These are phyloP conservation scores for Cercospora sp. DNA, from an alignment of 2,329 filamentous ascomycete genomes.

Conservation along the genomic window DNA sequence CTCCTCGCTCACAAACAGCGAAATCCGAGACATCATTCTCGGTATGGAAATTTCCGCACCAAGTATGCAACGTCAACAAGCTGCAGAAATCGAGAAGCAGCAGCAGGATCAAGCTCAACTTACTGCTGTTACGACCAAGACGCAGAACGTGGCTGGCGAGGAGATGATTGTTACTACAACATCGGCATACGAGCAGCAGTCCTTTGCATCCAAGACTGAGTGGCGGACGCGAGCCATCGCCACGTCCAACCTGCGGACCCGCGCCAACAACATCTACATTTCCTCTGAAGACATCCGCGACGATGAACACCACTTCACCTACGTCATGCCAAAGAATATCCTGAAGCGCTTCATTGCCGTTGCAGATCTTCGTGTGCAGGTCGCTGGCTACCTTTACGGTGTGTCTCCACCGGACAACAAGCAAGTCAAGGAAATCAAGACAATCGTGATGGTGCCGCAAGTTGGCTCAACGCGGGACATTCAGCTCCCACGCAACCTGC, in stretches of 20 bases:
- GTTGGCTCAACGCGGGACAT: constrained; percentile 91
- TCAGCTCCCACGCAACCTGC: constrained; percentile 84
- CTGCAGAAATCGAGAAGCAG: constrained; percentile 98
- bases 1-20: constrained; percentile 90
- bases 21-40: constrained; percentile 96
- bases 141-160: constrained; percentile 93
- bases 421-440: constrained; percentile 94
- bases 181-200: constrained; percentile 95
- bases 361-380: constrained; percentile 91
- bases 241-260: constrained; percentile 88
- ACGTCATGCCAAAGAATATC: constrained; percentile 99
- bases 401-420: constrained; percentile 90
- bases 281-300: constrained; percentile 91
- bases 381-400: constrained; percentile 94
- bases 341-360: constrained; percentile 98
- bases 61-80: constrained; percentile 96
- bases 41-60: constrained; percentile 99
- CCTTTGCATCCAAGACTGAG: constrained; percentile 97
- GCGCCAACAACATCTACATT: constrained; percentile 98
- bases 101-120: constrained; percentile 95
- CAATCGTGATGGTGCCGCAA: constrained; percentile 96
- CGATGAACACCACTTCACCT: constrained; percentile 85
- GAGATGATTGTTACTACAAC: constrained; percentile 98
- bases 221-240: constrained; percentile 97
- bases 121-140: constrained; percentile 97